phyloP scores from a whole-genome alignment of 2,329 filamentous ascomycete genomes.

The Sporothrix brunneoviolacea region DNA sequence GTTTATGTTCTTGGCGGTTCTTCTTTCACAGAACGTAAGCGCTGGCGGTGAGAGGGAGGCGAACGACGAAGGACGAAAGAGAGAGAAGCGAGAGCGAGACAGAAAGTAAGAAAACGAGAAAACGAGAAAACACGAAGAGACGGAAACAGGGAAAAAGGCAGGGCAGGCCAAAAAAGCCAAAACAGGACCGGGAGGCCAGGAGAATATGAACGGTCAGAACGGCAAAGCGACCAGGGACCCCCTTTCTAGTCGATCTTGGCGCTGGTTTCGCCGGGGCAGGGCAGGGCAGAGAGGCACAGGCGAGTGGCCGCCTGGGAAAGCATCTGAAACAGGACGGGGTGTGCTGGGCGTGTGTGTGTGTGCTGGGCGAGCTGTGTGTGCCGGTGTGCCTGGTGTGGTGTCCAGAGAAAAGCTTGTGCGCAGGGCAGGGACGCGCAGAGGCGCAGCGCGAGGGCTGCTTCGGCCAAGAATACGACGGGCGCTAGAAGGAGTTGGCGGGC shows the following conservation, averaged over 20 bases:
- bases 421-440: background rate
- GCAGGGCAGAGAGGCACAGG: background rate
- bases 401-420: constrained; percentile 6
- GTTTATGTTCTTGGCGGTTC: too few species aligned
- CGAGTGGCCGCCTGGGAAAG: background rate
- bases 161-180: constrained; percentile 1
- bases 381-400: too few species aligned
- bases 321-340: constrained; percentile 5
- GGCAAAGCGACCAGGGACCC: constrained; percentile 2
- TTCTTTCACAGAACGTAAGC: too few species aligned
- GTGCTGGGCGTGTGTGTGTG: too few species aligned
- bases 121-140: background rate
- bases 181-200: background rate
- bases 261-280: background rate
- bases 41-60: too few species aligned
- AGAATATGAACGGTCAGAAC: background rate
- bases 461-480: too few species aligned
- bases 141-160: background rate
- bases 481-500: too few species aligned
- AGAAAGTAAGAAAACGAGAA: background rate
- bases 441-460: too few species aligned
- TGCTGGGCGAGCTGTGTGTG: too few species aligned
- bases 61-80: background rate
- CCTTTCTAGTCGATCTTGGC: constrained; percentile 9
- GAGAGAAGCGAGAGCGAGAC: background rate